These are phyloP conservation scores for Hymenoscyphus linearis DNA, from an alignment of 2,329 filamentous ascomycete genomes.

Conservation along the genomic window DNA sequence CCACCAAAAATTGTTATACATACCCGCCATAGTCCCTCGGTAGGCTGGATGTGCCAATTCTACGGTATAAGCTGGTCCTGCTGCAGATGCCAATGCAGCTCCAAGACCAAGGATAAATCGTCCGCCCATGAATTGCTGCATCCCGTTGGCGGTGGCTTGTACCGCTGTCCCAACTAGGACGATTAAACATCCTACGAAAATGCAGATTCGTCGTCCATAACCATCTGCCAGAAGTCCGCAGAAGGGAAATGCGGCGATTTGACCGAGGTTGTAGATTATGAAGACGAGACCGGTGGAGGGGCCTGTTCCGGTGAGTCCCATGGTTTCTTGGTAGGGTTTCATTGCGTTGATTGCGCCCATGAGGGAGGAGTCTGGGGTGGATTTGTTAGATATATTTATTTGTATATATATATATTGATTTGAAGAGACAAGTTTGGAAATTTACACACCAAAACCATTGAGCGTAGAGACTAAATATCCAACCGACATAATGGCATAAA, in stretches of 20 bases:
- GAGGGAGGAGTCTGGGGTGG: slow-evolving; percentile 30
- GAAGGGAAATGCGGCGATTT: slow-evolving; percentile 48
- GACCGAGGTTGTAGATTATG: slow-evolving; percentile 35
- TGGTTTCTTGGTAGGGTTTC: slow-evolving; percentile 34
- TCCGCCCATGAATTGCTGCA: slow-evolving; percentile 50
- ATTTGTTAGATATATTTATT: neutral
- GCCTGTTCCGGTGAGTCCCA: slow-evolving; percentile 16
- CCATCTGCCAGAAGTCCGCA: slow-evolving; percentile 46
- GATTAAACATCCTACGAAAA: slow-evolving; percentile 49
- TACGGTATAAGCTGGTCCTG: slow-evolving; percentile 58
- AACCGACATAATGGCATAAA: slow-evolving; percentile 37
- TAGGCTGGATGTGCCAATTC: slow-evolving; percentile 60
- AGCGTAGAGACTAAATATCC: slow-evolving; percentile 43
- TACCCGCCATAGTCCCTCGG: slow-evolving; percentile 55
- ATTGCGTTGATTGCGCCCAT: slow-evolving; percentile 46
- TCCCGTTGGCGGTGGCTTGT: slow-evolving; percentile 41
- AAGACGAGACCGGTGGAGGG: slow-evolving; percentile 20
- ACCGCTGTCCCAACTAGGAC: slow-evolving; percentile 48
- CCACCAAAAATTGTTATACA: slow-evolving; percentile 43
- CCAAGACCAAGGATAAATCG: slow-evolving; percentile 52
- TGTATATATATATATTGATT: too few relatives aligned
- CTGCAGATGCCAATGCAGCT: slow-evolving; percentile 52
- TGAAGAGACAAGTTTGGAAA: neutral
- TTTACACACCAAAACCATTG: slow-evolving; percentile 44
- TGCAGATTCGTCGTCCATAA: slow-evolving; percentile 48